Evolutionary conservation across 345 rosid species (phyloP).

Genomic region (Zanthoxylum bungeanum): DNA sequence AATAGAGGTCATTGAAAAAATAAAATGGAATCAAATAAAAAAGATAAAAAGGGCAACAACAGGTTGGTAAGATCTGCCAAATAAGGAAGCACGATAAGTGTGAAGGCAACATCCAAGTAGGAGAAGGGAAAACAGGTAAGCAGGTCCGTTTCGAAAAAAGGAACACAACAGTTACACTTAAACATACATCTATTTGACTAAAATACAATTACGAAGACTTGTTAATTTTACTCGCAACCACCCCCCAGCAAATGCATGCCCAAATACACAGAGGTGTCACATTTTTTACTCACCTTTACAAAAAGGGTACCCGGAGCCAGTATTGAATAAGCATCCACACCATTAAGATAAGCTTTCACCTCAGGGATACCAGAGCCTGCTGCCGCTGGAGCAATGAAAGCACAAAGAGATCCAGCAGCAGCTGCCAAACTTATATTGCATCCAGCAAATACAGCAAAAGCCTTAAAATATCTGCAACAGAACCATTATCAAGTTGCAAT

Average conservation of each 20-base stretch:
- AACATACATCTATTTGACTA: background rate
- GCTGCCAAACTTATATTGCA: slow-evolving; percentile 34
- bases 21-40: background rate
- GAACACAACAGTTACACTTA: background rate
- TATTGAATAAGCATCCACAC: slow-evolving; percentile 42
- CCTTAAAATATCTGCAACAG: slow-evolving; percentile 38
- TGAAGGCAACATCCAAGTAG: too few relatives aligned
- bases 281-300: slow-evolving; percentile 36
- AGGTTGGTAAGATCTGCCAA: background rate
- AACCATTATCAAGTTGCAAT: slow-evolving; percentile 11
- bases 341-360: slow-evolving; percentile 57
- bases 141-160: background rate
- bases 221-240: background rate
- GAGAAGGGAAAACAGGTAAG: background rate
- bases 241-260: background rate
- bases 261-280: background rate
- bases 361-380: slow-evolving; percentile 56
- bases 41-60: background rate
- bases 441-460: slow-evolving; percentile 32
- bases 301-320: slow-evolving; percentile 45
- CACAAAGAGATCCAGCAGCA: slow-evolving; percentile 38
- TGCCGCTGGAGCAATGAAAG: slow-evolving; percentile 44
- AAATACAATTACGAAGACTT: background rate
- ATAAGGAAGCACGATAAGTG: too few relatives aligned
- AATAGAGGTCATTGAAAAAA: background rate